A percentile compares a stretch with the other conserved stretches of the same genome.
These are phyloP conservation scores for Boletus pseudo-olivaceus DNA, from an alignment of 768 basidiomycete genomes.

Conservation along the genomic window DNA sequence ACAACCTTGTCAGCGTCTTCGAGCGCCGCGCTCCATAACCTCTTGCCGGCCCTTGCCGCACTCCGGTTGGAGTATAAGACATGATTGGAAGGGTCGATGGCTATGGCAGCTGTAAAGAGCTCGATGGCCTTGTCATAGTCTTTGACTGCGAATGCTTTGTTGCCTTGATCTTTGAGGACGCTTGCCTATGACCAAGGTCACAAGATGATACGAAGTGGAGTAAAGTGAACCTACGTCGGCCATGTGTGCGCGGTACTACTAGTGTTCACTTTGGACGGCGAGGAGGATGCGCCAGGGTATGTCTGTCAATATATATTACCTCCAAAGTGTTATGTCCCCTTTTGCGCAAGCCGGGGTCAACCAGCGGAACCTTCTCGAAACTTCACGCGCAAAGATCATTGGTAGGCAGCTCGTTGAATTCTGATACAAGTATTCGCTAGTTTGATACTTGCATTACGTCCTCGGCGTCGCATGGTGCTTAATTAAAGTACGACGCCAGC, in stretches of 20 bases:
- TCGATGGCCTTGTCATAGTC: conserved; percentile 87
- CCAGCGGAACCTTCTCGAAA: conserved; percentile 32
- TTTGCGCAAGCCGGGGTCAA: neutral
- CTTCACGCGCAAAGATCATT: conserved; percentile 14
- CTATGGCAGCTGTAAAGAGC: conserved; percentile 79
- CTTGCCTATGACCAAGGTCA: conserved; percentile 39
- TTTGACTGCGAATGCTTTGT: conserved; percentile 93
- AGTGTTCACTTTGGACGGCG: neutral
- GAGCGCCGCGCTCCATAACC: conserved; percentile 69
- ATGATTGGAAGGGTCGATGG: conserved; percentile 76
- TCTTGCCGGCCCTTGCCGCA: conserved; percentile 86
- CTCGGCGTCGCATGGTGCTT: too few relatives aligned
- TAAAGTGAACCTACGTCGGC: conserved; percentile 31
- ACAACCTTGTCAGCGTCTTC: conserved; percentile 86
- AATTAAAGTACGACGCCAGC: neutral
- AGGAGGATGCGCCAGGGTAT: neutral
- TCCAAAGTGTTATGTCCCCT: conserved; percentile 2
- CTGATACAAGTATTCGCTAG: neutral
- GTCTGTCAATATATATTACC: conserved; percentile 10
- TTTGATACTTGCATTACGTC: too few relatives aligned
- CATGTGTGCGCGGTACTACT: conserved; percentile 19
- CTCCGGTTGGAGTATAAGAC: conserved; percentile 93
- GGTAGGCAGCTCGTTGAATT: neutral
- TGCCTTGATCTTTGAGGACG: conserved; percentile 86
- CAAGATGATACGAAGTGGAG: neutral